Base-by-base conservation (phyloP, 225 moss, liverwort and hornwort genomes). In the Sphagnum contortum region DNA sequence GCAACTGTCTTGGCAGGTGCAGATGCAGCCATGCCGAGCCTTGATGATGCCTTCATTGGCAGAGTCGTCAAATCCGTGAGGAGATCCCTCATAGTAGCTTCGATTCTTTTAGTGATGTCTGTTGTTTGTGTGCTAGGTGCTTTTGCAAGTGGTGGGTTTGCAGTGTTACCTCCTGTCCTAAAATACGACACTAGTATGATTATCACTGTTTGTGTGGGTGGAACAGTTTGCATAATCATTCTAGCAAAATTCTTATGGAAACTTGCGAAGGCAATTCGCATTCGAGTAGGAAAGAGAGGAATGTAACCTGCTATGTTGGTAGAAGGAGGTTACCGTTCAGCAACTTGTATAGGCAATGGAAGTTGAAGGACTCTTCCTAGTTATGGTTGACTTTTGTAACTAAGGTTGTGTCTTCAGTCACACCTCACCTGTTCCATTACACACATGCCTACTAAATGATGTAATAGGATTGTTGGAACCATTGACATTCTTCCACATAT, bases 1-100 rank as follows among this genome's bases (percentile, higher is more conserved):
- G 76, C 83, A 5, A 83, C 83, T 9, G 72, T 83, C 4, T 61
- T 83, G 44, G 76, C 72, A 5, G 83, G 79, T 4, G 77, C 76
- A 5, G 83, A 76, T 54, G 83, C 74, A 5, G 79, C 80, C 48
- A 12, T 83, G 69, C 79, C 77, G 12, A 72, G 76, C 74, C 76
- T 29, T 29, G 29, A 72, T 0, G 79, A 83, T 4, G 65, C 76
- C 5, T 80, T 83, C 45, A 83, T 83, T 52, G 80, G 77, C 59
- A 74, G 74, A 9, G 76, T 74, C 0, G 79, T 83, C 62, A 11
- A 70, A 62, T 76, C 79, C 55, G 77, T 83, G 59, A 59, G 79
- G 4, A 59, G 70, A 10, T 79, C 79, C 3, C 74, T 83, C 0
- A 10, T 72, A 2, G 79, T 76, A 74, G 77, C 83, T 2, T 71